Evolutionary conservation across 2,329 filamentous ascomycete genomes (phyloP).

Genomic region (Pseudogymnoascus sp.): DNA sequence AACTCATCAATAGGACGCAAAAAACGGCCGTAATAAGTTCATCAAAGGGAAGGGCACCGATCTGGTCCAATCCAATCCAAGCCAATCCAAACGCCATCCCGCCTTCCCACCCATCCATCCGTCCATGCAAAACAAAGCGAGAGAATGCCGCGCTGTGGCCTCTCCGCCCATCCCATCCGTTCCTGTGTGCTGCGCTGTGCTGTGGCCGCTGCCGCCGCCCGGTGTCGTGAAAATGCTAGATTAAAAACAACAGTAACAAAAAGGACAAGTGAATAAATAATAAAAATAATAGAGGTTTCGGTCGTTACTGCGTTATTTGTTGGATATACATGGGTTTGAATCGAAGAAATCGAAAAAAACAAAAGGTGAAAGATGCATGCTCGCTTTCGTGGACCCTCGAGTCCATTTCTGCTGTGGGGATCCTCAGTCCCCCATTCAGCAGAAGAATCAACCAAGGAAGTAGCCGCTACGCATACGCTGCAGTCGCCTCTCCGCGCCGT

Average conservation of each 20-base stretch:
- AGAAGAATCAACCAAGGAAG: neutral
- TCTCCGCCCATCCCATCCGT: neutral
- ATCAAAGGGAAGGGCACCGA: constrained; percentile 4
- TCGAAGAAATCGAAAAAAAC: constrained; percentile 2
- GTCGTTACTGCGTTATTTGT: constrained; percentile 5
- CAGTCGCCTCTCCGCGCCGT: neutral
- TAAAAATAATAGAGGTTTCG: neutral
- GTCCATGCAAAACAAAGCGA: constrained; percentile 2
- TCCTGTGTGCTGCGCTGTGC: neutral
- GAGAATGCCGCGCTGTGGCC: constrained; percentile 4
- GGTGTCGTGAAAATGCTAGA: constrained; percentile 3
- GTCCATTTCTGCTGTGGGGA: neutral
- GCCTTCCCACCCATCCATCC: neutral
- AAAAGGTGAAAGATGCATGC: neutral
- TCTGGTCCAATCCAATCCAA: constrained; percentile 4
- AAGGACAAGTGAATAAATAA: neutral
- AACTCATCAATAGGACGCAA: constrained; percentile 8
- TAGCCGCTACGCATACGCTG: neutral
- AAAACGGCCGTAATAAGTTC: constrained; percentile 2
- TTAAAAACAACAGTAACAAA: neutral
- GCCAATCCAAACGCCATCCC: neutral
- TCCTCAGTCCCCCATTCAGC: neutral
- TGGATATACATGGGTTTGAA: constrained; percentile 9
- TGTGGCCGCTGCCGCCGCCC: neutral
- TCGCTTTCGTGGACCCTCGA: neutral